These are phyloP conservation scores for Microbotryum saponariae DNA, from an alignment of 1,284 basidiomycete species.

Conservation along the genomic window DNA sequence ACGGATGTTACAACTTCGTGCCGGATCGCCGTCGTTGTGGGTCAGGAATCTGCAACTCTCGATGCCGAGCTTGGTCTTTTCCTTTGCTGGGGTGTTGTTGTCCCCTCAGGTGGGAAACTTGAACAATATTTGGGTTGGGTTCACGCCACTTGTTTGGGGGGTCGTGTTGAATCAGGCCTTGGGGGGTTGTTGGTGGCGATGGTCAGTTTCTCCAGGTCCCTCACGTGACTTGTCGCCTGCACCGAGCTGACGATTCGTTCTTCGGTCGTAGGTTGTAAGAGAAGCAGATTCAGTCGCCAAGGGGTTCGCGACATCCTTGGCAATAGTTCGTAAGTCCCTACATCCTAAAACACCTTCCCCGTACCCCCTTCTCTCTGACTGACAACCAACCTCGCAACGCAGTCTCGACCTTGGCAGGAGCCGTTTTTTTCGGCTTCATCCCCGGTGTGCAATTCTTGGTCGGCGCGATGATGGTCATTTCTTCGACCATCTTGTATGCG, in stretches of 20 bases:
- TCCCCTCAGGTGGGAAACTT: not conserved
- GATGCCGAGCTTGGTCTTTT: slow-evolving; percentile 32
- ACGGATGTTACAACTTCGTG: not conserved
- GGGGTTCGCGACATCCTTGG: slow-evolving; percentile 35
- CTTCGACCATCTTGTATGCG: slow-evolving; percentile 31
- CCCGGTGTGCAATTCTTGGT: slow-evolving; percentile 25
- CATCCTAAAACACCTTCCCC: not conserved
- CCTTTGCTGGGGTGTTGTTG: slow-evolving; percentile 22
- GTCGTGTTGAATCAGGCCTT: slow-evolving; percentile 35
- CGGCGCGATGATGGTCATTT: slow-evolving; percentile 29
- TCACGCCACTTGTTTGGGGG: slow-evolving; percentile 28
- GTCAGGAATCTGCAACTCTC: slow-evolving; percentile 33
- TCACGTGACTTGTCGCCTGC: not conserved
- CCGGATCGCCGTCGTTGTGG: slow-evolving; percentile 22
- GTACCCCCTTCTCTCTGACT: not conserved
- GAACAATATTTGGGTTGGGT: slow-evolving; percentile 14
- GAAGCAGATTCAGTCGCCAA: slow-evolving; percentile 34
- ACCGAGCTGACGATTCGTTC: not conserved
- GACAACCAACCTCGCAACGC: not conserved
- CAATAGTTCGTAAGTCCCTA: slow-evolving; percentile 31
- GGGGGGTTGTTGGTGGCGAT: slow-evolving; percentile 35
- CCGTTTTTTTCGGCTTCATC: slow-evolving; percentile 17
- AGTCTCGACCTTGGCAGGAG: slow-evolving; percentile 31
- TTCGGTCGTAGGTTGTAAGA: slow-evolving; percentile 21
- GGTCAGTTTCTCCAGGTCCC: slow-evolving; percentile 2